Percentiles rank a stretch among this genome's conserved stretches.
Evolutionary conservation across 2,329 filamentous ascomycete species (phyloP).

Genomic region (Penicillium hordei): DNA sequence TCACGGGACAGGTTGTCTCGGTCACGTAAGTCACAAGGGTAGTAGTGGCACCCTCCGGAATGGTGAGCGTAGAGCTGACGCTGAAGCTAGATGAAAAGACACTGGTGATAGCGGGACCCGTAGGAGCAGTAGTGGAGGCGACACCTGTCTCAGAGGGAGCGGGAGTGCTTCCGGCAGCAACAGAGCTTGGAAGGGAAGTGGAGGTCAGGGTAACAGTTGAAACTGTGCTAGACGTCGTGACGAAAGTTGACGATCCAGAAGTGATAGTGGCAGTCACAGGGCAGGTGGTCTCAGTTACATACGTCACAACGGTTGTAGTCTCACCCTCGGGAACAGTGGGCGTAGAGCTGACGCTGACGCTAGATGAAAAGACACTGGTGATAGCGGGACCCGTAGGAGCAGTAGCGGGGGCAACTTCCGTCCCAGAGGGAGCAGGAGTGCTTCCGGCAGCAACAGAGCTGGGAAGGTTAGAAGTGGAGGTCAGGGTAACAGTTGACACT

Average conservation of each 20-base stretch:
- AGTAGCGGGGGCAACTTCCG: constrained; percentile 24
- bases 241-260: constrained; percentile 50
- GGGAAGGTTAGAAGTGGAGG: background rate
- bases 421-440: constrained; percentile 23
- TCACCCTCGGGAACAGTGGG: constrained; percentile 12
- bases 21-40: constrained; percentile 18
- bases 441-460: constrained; percentile 8
- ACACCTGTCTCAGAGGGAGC: constrained; percentile 28
- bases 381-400: constrained; percentile 33
- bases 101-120: constrained; percentile 19
- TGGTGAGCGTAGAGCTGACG: constrained; percentile 12
- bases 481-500: constrained; percentile 49
- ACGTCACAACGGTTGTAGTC: constrained; percentile 31
- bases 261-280: constrained; percentile 39
- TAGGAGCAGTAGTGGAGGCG: constrained; percentile 34
- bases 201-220: constrained; percentile 45
- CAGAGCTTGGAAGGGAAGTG: constrained; percentile 5
- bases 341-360: background rate
- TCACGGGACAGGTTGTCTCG: constrained; percentile 18
- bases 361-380: background rate
- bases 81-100: background rate
- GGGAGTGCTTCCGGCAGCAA: background rate
- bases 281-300: constrained; percentile 33
- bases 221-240: constrained; percentile 58
- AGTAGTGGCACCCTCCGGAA: constrained; percentile 15